Conservation (phyloP, 768 basidiomycete genomes). For the Wakefieldia striispora region DNA sequence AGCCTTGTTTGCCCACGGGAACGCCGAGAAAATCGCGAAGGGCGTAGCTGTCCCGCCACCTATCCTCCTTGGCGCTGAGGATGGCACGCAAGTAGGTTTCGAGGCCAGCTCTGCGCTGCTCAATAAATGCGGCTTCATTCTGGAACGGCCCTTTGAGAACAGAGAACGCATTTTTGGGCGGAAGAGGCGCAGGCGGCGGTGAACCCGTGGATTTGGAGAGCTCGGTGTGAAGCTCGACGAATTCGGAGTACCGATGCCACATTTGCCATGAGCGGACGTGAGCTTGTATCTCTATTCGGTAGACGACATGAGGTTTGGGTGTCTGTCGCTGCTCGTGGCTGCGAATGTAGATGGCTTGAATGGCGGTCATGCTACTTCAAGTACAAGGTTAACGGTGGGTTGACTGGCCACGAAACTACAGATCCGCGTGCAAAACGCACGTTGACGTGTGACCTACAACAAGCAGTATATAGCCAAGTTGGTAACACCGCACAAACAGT, state of each 20-base stretch:
- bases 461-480: not conserved
- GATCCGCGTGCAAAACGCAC: not conserved
- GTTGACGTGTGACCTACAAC: slow-evolving; percentile 20
- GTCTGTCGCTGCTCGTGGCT: slow-evolving; percentile 62
- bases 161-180: slow-evolving; percentile 79
- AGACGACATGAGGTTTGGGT: slow-evolving; percentile 81
- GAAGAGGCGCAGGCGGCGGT: slow-evolving; percentile 77
- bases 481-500: slow-evolving; percentile 1
- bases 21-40: slow-evolving; percentile 89
- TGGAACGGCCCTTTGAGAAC: slow-evolving; percentile 54
- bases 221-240: slow-evolving; percentile 81
- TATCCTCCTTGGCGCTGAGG: slow-evolving; percentile 73
- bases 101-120: slow-evolving; percentile 74
- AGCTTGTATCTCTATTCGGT: slow-evolving; percentile 80
- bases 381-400: slow-evolving; percentile 8
- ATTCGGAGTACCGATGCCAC: slow-evolving; percentile 94
- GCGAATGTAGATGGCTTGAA: slow-evolving; percentile 73
- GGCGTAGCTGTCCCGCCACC: slow-evolving; percentile 75
- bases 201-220: slow-evolving; percentile 76
- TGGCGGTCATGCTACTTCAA: slow-evolving; percentile 54
- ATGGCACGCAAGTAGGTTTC: slow-evolving; percentile 88
- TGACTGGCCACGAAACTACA: not conserved
- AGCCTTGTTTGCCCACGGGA: slow-evolving; percentile 58
- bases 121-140: slow-evolving; percentile 58
- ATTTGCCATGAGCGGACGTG: slow-evolving; percentile 92